Percentiles rank a stretch among this genome's conserved stretches.
Conservation (phyloP, 495 filamentous ascomycete genomes). For the Penicillium simplicissimum region DNA sequence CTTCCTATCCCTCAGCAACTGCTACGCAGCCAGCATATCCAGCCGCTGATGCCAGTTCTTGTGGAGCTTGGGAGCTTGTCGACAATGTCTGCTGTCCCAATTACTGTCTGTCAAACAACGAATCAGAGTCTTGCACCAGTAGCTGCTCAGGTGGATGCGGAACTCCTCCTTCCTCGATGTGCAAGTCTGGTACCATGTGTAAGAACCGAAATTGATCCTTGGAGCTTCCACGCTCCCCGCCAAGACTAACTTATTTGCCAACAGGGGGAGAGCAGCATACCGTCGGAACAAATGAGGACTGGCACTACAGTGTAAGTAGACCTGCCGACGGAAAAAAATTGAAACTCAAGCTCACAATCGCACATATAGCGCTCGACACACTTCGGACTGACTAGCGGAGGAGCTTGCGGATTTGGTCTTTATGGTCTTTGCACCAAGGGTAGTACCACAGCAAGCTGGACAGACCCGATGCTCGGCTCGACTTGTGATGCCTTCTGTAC, state of each 20-base stretch:
- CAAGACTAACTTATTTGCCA: neutral
- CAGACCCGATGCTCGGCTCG: conserved; percentile 3
- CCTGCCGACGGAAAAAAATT: too few relatives aligned
- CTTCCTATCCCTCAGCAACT: neutral
- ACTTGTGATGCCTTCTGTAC: conserved; percentile 4
- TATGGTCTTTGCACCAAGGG: conserved; percentile 4
- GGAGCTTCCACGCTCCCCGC: neutral
- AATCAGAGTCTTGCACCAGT: conserved; percentile 1
- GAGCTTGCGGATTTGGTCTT: conserved; percentile 1
- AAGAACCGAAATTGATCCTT: neutral
- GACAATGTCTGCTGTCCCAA: conserved; percentile 5
- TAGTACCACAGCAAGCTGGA: neutral
- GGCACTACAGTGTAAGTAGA: conserved; percentile 1
- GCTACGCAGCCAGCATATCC: conserved; percentile 1
- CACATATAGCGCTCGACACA: neutral
- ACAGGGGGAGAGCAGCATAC: conserved; percentile 1
- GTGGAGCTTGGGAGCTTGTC: neutral
- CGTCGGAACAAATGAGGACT: neutral
- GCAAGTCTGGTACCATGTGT: conserved; percentile 6
- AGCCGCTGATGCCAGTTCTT: neutral
- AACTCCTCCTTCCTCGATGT: conserved; percentile 1
- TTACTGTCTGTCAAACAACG: conserved; percentile 1
- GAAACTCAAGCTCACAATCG: neutral
- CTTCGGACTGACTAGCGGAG: conserved; percentile 1
- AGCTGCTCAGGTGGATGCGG: neutral